Base-by-base conservation (phyloP, 2,329 filamentous ascomycete genomes). In the Beauveria scarabaeidicola region DNA sequence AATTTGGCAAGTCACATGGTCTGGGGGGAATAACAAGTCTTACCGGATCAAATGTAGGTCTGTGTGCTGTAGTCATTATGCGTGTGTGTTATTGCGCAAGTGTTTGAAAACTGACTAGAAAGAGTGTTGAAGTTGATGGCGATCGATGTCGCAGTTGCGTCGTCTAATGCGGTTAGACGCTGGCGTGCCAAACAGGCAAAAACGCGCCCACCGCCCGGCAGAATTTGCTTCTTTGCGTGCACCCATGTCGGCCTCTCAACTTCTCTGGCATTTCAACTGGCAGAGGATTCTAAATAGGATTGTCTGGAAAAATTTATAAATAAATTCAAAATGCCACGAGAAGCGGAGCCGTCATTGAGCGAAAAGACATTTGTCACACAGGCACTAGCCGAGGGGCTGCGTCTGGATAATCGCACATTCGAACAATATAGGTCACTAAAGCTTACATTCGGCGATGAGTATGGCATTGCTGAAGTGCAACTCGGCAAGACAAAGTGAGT, bases 41-140 rank as follows among this genome's bases (percentile, higher is more conserved):
- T 82, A 92, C 90, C 65, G 94, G 94, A 73, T 99, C 94, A 71
- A 99, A 99, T 0, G 94, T 99, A 60, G 94, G 94, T 77, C 94
- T 89, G 66, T 88, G 85, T 46, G 85, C 85, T 75, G 80, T 83
- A 64, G 85, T 87, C 85, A 88, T 87, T 41, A 61, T 66, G 66
- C 11, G 19, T 41, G 48, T 19, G 5, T 27, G 25, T 25, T 47
- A 9, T 41, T 41, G 32, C 40, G 29, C 15, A 19, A 5, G 13
- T 6, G 15, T 52, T 8, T 11, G 13, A 36, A 27, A n/a, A 5
- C 29, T 15, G 19, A 11, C 8, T n/a, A 6, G 36, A 27, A 15
- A 25, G 56, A 23, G 29, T 32, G 29, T 32, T 43, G 36, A 6
- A 8, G 36, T 4, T 2, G 19, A 3, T 46, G 56, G 15, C 25